phyloP scores from a whole-genome alignment of 306 rosid genomes.

The Trifolium dubium region DNA sequence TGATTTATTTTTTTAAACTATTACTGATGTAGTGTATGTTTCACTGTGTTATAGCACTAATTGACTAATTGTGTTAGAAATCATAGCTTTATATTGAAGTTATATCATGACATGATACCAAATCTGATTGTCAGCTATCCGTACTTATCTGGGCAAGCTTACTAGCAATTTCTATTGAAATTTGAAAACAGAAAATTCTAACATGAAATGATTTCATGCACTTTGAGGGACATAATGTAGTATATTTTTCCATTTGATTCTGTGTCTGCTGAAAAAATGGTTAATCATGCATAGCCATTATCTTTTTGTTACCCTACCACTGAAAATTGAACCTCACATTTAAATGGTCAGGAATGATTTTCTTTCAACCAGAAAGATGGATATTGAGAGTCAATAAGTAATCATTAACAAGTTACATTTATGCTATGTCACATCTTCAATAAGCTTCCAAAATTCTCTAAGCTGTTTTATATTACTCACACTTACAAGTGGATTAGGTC shows the following conservation, averaged over 20 bases:
- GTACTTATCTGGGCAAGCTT: constrained; percentile 42
- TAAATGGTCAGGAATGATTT: constrained; percentile 45
- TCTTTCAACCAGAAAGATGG: constrained; percentile 43
- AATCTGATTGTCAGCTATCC: constrained; percentile 16
- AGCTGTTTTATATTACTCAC: neutral
- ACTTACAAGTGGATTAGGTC: neutral
- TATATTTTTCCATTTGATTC: constrained; percentile 34
- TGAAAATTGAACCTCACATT: constrained; percentile 47
- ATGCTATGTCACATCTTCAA: constrained; percentile 42
- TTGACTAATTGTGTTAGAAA: neutral
- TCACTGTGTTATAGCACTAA: no score
- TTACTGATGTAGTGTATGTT: no score
- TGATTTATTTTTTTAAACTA: no score
- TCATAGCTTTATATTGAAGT: constrained; percentile 5
- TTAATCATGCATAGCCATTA: constrained; percentile 39
- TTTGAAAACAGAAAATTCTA: constrained; percentile 30
- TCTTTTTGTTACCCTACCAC: constrained; percentile 50
- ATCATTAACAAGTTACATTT: constrained; percentile 42
- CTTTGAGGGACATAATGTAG: constrained; percentile 32
- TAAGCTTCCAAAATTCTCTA: constrained; percentile 42
- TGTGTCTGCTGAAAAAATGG: constrained; percentile 36
- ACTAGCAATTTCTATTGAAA: constrained; percentile 28
- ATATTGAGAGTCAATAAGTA: constrained; percentile 36
- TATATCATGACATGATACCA: constrained; percentile 17
- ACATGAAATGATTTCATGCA: constrained; percentile 42